These are phyloP conservation scores for Pachysandra terminalis DNA, from an alignment of 164 flowering plant genomes.

Conservation along the genomic window DNA sequence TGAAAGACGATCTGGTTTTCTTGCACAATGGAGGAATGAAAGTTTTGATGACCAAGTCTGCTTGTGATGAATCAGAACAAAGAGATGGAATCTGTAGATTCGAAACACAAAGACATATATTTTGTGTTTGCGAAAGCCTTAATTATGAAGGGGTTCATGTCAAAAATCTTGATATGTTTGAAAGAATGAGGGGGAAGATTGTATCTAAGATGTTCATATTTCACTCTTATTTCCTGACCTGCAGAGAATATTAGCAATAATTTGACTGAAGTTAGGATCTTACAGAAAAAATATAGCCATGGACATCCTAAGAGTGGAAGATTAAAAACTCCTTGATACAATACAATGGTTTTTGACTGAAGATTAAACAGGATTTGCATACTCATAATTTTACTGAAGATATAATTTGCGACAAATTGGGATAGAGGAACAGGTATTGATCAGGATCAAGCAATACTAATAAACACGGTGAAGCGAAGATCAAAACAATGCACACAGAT, in stretches of 20 bases:
- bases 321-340: no score
- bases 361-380: no score
- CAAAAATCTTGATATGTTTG: constrained; percentile 8
- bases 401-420: no score
- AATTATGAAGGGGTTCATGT: constrained; percentile 8
- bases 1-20: background rate
- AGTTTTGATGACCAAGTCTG: background rate
- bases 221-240: constrained; percentile 4
- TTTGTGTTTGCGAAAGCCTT: constrained; percentile 1
- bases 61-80: constrained; percentile 1
- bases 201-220: constrained; percentile 7
- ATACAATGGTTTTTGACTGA: no score
- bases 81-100: constrained; percentile 7
- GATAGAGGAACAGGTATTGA: no score
- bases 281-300: no score
- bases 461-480: no score
- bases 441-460: no score
- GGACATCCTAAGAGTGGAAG: no score
- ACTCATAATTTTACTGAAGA: no score
- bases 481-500: no score
- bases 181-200: constrained; percentile 1
- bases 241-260: background rate
- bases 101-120: constrained; percentile 3
- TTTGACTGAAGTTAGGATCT: no score
- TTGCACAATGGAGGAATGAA: background rate